A percentile compares a stretch with the other conserved stretches of the same genome.
Conservation (phyloP, 345 rosid genomes). For the Bruguiera gymnorhiza region DNA sequence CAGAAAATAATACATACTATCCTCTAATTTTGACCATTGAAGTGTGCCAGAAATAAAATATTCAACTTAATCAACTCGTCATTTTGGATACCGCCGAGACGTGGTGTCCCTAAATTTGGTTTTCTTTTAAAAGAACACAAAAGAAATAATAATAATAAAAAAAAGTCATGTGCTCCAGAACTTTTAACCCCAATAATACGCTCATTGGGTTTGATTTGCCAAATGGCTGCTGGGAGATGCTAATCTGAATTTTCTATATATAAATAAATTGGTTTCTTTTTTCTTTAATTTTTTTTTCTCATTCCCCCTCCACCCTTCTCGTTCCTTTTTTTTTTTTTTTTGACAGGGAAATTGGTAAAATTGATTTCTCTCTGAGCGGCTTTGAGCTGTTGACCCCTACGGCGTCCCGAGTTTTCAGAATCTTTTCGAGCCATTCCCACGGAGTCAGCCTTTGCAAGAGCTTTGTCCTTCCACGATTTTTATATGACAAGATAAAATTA, state of each 20-base stretch:
- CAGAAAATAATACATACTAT: background rate
- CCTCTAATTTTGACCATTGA: background rate
- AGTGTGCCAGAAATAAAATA: background rate
- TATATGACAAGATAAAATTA: background rate
- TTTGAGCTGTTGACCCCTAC: background rate
- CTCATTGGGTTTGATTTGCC: no score
- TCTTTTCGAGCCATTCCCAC: constrained; percentile 35
- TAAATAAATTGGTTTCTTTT: no score
- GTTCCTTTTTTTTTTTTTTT: background rate
- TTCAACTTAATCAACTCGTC: constrained; percentile 1
- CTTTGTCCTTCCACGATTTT: constrained; percentile 12
- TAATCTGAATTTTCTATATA: no score
- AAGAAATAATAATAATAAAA: no score
- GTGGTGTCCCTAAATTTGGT: no score
- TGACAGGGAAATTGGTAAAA: background rate
- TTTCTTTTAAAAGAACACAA: no score
- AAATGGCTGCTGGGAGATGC: no score
- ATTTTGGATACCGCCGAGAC: background rate
- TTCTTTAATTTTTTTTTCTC: no score
- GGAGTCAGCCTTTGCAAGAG: constrained; percentile 21
- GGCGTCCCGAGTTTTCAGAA: constrained; percentile 7
- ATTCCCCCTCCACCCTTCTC: no score
- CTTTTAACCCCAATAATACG: no score
- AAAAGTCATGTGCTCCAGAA: no score
- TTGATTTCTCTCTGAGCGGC: background rate